phyloP scores from a whole-genome alignment of 306 rosid species.

The Leucaena leucocephala region DNA sequence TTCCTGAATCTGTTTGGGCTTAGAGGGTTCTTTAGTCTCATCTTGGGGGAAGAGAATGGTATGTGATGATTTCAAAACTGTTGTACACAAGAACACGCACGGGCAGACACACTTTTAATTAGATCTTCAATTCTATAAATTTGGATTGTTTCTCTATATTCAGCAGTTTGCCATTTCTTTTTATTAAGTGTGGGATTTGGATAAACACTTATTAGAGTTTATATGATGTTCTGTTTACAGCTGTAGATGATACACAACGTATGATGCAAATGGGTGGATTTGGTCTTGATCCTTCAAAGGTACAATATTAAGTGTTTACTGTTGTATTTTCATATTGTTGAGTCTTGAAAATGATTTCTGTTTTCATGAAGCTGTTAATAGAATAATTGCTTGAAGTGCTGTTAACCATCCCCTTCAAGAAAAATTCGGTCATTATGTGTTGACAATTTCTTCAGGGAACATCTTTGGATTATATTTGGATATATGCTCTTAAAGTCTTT shows the following conservation, averaged over 20 bases:
- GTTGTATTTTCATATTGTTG: conserved; percentile 12
- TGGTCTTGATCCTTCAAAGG: conserved; percentile 95
- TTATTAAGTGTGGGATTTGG: conserved; percentile 17
- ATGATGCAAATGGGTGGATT: conserved; percentile 99
- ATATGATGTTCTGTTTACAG: conserved; percentile 52
- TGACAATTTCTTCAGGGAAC: neutral
- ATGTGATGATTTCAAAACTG: conserved; percentile 38
- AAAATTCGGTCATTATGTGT: too few relatives aligned
- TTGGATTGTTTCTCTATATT: neutral
- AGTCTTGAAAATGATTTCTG: neutral
- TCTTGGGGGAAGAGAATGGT: conserved; percentile 99
- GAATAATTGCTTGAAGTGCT: neutral
- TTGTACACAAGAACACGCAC: neutral
- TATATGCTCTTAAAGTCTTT: neutral
- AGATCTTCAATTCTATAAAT: conserved; percentile 6
- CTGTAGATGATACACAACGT: conserved; percentile 93
- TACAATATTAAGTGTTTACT: conserved; percentile 38
- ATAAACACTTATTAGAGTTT: conserved; percentile 20
- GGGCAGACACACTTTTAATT: neutral
- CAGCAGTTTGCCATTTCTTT: neutral
- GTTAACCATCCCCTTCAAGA: neutral
- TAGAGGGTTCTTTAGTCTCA: conserved; percentile 97
- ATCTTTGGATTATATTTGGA: neutral
- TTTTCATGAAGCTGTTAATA: conserved; percentile 5
- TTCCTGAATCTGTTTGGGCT: conserved; percentile 95